Conservation (phyloP, 169 alveolate species). For the Plasmodium knowlesi region DNA sequence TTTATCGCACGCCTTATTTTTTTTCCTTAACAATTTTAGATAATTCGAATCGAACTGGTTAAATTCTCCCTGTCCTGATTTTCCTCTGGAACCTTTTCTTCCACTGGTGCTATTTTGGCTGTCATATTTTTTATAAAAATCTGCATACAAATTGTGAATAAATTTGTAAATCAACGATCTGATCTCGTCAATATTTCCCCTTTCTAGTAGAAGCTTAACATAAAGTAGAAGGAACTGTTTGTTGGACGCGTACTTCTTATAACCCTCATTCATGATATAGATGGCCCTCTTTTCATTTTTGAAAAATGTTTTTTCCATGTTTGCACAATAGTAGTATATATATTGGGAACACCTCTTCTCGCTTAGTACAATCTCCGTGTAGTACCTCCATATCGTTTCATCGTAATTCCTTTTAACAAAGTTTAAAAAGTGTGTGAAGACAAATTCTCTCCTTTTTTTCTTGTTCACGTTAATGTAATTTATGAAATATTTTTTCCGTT, state of each 20-base stretch:
- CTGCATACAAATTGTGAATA: conserved; percentile 22
- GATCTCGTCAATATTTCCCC: conserved; percentile 36
- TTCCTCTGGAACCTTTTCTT: neutral
- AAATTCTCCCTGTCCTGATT: conserved; percentile 39
- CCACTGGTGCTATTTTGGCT: neutral
- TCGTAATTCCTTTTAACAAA: conserved; percentile 72
- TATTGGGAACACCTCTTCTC: conserved; percentile 50
- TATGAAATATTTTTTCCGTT: conserved; percentile 65
- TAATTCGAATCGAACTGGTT: conserved; percentile 46
- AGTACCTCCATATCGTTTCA: conserved; percentile 73
- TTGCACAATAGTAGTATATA: conserved; percentile 70
- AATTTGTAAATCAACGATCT: conserved; percentile 35
- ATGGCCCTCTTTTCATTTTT: conserved; percentile 72
- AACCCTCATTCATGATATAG: conserved; percentile 73
- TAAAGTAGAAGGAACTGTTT: conserved; percentile 32
- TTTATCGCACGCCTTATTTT: conserved; percentile 55
- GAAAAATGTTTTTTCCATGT: conserved; percentile 52
- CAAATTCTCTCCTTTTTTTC: conserved; percentile 50
- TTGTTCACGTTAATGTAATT: conserved; percentile 45
- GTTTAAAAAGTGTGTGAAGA: conserved; percentile 48
- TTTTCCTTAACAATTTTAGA: conserved; percentile 50
- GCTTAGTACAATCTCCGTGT: conserved; percentile 37
- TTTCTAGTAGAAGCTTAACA: conserved; percentile 47
- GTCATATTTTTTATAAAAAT: conserved; percentile 50
- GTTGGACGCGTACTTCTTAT: conserved; percentile 31